Evolutionary conservation across 2,329 filamentous ascomycete species (phyloP).

Genomic region (Saccharata proteae): DNA sequence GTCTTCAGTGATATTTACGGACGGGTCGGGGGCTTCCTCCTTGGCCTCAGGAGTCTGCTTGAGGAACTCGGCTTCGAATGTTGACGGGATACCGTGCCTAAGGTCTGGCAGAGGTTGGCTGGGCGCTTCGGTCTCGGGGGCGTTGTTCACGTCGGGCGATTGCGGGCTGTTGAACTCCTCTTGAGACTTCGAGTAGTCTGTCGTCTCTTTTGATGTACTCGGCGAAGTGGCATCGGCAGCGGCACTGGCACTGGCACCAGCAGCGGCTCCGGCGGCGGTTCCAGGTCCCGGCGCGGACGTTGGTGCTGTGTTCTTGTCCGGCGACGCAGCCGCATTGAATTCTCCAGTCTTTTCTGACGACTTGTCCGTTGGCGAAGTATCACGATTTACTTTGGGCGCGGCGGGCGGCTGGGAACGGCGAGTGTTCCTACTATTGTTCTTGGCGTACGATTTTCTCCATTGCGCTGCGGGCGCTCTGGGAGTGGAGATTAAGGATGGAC

Average conservation of each 20-base stretch:
- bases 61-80: constrained; percentile 64
- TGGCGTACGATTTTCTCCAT: constrained; percentile 15
- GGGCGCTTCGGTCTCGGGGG: constrained; percentile 25
- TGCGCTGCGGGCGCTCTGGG: constrained; percentile 17
- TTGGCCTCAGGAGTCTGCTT: constrained; percentile 21
- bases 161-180: constrained; percentile 24
- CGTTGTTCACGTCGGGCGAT: constrained; percentile 23
- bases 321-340: constrained; percentile 17
- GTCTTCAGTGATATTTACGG: constrained; percentile 43
- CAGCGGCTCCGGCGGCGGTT: background rate
- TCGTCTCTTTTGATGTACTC: too few relatives aligned
- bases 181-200: constrained; percentile 20
- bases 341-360: constrained; percentile 26
- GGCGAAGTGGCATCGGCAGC: too few relatives aligned
- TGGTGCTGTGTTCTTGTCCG: constrained; percentile 18
- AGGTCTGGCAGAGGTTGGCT: constrained; percentile 69
- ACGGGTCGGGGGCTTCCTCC: constrained; percentile 9
- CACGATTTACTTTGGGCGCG: too few relatives aligned
- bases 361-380: too few relatives aligned
- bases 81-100: constrained; percentile 89
- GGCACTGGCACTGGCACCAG: constrained; percentile 1
- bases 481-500: constrained; percentile 13
- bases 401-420: constrained; percentile 9
- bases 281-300: constrained; percentile 17
- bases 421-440: constrained; percentile 6